A percentile compares a stretch with the other conserved stretches of the same genome.
These are phyloP conservation scores for Backusella circina DNA, from an alignment of 192 early-diverging fungal genomes.

Conservation along the genomic window DNA sequence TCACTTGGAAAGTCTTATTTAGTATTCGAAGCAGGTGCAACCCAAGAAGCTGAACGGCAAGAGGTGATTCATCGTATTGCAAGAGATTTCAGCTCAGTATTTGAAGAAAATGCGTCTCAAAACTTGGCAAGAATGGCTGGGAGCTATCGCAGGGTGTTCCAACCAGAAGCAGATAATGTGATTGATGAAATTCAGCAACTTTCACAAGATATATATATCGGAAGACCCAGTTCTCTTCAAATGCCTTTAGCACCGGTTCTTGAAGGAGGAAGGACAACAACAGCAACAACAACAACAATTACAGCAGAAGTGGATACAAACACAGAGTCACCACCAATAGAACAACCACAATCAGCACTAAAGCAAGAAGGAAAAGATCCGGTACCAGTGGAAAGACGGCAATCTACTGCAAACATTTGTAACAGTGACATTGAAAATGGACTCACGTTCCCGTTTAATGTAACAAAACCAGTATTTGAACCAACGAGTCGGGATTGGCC, in stretches of 20 bases:
- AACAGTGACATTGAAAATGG: neutral
- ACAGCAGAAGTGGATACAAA: neutral
- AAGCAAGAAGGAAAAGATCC: neutral
- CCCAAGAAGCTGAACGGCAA: neutral
- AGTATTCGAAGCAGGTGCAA: neutral
- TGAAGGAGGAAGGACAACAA: neutral
- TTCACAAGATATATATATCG: neutral
- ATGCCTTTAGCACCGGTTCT: neutral
- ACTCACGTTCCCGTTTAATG: neutral
- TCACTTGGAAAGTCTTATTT: conserved; percentile 14
- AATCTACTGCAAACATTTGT: neutral
- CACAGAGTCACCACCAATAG: neutral
- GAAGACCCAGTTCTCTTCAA: neutral
- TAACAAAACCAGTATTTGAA: conserved; percentile 15
- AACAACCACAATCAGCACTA: neutral
- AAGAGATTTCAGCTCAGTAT: conserved; percentile 3
- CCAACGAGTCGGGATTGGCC: conserved; percentile 13
- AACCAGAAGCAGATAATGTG: neutral
- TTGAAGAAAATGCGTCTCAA: conserved; percentile 15
- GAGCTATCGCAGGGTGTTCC: conserved; percentile 10
- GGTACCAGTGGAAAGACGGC: neutral
- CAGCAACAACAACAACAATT: neutral
- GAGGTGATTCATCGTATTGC: neutral
- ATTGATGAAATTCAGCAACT: conserved; percentile 1
- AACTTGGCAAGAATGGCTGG: conserved; percentile 14